Evolutionary conservation across 305 asterid species (phyloP).

Genomic region (Petunia hybrid): DNA sequence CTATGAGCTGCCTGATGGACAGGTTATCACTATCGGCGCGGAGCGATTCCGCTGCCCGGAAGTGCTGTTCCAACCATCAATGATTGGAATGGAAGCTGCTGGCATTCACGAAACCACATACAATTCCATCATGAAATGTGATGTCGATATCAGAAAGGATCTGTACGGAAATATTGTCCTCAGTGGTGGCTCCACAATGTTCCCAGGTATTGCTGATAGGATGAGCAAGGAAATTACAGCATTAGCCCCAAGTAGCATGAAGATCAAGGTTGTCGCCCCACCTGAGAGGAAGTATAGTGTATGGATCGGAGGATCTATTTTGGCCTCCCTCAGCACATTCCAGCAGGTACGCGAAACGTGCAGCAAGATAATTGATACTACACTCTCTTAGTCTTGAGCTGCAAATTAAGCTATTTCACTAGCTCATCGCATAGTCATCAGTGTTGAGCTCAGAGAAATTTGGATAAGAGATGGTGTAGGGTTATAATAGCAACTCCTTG

Average conservation of each 20-base stretch:
- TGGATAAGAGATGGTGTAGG: neutral
- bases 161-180: conserved; percentile 72
- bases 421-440: neutral
- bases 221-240: conserved; percentile 74
- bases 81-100: conserved; percentile 87
- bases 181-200: conserved; percentile 77
- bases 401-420: neutral
- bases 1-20: conserved; percentile 48
- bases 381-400: too few relatives aligned
- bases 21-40: conserved; percentile 73
- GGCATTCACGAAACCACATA: conserved; percentile 78
- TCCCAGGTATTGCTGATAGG: conserved; percentile 68
- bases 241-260: conserved; percentile 59
- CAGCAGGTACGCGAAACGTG: conserved; percentile 48
- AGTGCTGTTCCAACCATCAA: conserved; percentile 88
- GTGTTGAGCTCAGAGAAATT: neutral
- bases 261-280: conserved; percentile 43
- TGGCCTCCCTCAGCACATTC: conserved; percentile 58
- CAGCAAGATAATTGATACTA: neutral
- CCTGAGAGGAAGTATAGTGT: conserved; percentile 51
- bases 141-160: too few relatives aligned
- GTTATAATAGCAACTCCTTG: too few relatives aligned
- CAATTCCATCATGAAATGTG: too few relatives aligned
- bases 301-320: conserved; percentile 45
- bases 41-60: conserved; percentile 89